phyloP scores from a whole-genome alignment of 345 rosid genomes.

The Salix suchowensis region DNA sequence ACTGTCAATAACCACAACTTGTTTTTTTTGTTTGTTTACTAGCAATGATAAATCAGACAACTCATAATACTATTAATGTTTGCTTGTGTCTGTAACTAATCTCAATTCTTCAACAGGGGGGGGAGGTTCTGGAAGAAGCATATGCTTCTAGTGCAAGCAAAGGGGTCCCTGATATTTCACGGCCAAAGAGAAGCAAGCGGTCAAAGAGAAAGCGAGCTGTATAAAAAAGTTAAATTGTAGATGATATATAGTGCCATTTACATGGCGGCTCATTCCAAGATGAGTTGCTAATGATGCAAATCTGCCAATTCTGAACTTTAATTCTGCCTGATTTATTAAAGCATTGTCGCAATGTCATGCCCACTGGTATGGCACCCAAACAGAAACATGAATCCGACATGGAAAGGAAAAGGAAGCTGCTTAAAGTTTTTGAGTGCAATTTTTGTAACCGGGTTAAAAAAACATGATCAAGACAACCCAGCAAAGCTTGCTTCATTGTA shows the following conservation, averaged over 20 bases:
- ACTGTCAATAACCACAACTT: neutral
- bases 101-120: constrained; percentile 44
- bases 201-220: constrained; percentile 81
- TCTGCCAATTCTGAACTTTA: constrained; percentile 4
- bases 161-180: constrained; percentile 53
- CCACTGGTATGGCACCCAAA: neutral
- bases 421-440: neutral
- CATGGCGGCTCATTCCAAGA: constrained; percentile 28
- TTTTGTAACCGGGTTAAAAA: neutral
- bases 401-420: neutral
- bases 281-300: constrained; percentile 18
- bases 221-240: constrained; percentile 36
- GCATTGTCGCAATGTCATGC: neutral
- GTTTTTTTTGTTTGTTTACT: neutral
- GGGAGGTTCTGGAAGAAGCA: constrained; percentile 62
- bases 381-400: neutral
- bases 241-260: constrained; percentile 40
- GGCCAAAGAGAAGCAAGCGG: constrained; percentile 79
- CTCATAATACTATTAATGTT: neutral
- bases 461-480: neutral
- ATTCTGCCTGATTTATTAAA: constrained; percentile 3
- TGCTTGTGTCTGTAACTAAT: constrained; percentile 3
- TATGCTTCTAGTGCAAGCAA: constrained; percentile 59
- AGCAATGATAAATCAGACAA: neutral
- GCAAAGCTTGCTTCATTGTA: neutral